phyloP scores from a whole-genome alignment of 2,329 filamentous ascomycete genomes.

The Domatiomyces globalis region DNA sequence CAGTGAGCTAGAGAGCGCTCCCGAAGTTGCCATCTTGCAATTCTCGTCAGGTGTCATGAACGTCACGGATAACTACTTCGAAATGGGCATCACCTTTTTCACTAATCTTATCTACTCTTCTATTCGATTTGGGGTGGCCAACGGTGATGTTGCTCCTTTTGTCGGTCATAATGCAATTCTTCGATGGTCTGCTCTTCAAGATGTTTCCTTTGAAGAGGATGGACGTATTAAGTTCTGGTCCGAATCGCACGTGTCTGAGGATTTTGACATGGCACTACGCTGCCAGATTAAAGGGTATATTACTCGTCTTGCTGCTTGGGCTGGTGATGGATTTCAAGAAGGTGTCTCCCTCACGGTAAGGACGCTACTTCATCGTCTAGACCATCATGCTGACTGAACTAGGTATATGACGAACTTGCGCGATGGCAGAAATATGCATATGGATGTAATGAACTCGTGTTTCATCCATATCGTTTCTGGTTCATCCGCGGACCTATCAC shows the following conservation, averaged over 20 bases:
- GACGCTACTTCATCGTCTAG: neutral
- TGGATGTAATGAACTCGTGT: slow-evolving; percentile 68
- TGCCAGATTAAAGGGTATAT: slow-evolving; percentile 55
- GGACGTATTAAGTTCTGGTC: slow-evolving; percentile 59
- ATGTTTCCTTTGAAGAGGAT: slow-evolving; percentile 42
- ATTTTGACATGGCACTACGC: slow-evolving; percentile 62
- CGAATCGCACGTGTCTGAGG: slow-evolving; percentile 60
- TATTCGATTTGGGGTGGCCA: slow-evolving; percentile 55
- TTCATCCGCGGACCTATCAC: slow-evolving; percentile 61
- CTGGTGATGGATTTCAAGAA: slow-evolving; percentile 58
- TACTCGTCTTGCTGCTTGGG: slow-evolving; percentile 55
- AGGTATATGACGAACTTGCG: slow-evolving; percentile 62
- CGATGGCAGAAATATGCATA: slow-evolving; percentile 83
- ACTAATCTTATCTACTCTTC: slow-evolving; percentile 64
- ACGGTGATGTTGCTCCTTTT: slow-evolving; percentile 59
- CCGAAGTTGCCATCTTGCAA: slow-evolving; percentile 57
- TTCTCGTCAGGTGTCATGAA: slow-evolving; percentile 66
- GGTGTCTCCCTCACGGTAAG: slow-evolving; percentile 60
- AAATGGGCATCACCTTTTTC: slow-evolving; percentile 65
- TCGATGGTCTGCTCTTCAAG: slow-evolving; percentile 52
- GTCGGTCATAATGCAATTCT: slow-evolving; percentile 67
- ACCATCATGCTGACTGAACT: neutral
- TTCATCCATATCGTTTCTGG: slow-evolving; percentile 65
- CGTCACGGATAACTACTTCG: slow-evolving; percentile 57
- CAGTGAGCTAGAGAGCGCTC: slow-evolving; percentile 55